Conservation (phyloP, 306 rosid species). For the Quercus agrifolia region DNA sequence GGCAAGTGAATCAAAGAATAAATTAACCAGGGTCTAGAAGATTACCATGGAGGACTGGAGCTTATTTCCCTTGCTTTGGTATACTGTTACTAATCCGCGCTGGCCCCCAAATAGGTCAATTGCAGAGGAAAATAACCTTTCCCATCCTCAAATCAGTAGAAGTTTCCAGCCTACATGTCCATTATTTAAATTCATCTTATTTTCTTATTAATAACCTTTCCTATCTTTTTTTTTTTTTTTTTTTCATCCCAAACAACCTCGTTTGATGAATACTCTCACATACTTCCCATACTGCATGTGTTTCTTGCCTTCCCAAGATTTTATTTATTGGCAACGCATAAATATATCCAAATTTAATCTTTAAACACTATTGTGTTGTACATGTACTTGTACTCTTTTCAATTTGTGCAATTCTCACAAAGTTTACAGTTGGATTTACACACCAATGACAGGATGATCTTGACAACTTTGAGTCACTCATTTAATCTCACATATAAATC, state of each 20-base stretch:
- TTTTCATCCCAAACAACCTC: not conserved
- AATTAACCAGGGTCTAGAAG: constrained; percentile 2
- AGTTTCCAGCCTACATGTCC: not conserved
- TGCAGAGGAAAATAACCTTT: not conserved
- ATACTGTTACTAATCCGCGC: not conserved
- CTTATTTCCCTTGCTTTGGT: constrained; percentile 51
- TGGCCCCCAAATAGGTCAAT: not conserved
- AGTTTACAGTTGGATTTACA: too few species aligned
- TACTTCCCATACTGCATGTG: not conserved
- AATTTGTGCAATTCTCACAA: not conserved
- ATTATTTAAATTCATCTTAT: not conserved
- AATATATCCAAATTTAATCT: not conserved
- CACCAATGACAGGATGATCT: not conserved
- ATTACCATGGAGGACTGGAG: constrained; percentile 59
- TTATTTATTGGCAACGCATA: not conserved
- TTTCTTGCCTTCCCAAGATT: not conserved
- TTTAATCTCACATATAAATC: not conserved
- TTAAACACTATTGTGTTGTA: not conserved
- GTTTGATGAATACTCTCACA: not conserved
- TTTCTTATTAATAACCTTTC: not conserved
- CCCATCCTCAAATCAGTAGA: not conserved
- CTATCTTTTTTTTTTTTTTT: not conserved
- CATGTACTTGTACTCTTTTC: not conserved
- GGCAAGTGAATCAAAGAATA: not conserved
- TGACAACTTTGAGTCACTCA: not conserved